phyloP scores from a whole-genome alignment of 257 asterid genomes.

The Fraxinus pennsylvanica region DNA sequence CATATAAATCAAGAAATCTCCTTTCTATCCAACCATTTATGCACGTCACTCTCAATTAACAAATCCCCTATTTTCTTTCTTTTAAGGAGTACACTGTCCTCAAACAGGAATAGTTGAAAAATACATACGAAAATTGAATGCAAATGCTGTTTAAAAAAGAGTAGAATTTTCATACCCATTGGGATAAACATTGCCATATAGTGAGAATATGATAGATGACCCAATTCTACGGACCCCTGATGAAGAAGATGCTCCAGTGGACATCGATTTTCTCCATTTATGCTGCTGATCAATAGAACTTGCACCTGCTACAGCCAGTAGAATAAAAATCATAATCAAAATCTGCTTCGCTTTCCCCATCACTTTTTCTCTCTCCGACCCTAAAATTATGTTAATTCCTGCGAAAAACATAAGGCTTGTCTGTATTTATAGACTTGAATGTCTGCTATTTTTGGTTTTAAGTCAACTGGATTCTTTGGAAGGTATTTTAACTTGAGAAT shows the following conservation, averaged over 20 bases:
- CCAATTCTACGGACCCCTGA: conserved; percentile 38
- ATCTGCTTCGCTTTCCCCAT: background rate
- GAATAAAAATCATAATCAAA: background rate
- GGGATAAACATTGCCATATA: conserved; percentile 89
- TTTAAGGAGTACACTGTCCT: background rate
- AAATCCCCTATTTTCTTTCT: background rate
- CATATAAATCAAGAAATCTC: background rate
- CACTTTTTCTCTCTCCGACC: background rate
- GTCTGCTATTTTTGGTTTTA: background rate
- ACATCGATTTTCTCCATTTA: conserved; percentile 60
- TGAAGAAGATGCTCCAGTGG: conserved; percentile 29
- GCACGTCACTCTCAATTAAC: background rate
- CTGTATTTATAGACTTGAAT: conserved; percentile 3
- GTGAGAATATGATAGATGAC: conserved; percentile 65
- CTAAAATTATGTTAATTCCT: background rate
- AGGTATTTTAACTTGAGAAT: conserved; percentile 33
- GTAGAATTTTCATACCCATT: conserved; percentile 56
- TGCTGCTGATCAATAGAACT: conserved; percentile 47
- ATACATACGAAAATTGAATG: background rate
- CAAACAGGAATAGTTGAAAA: conserved; percentile 4
- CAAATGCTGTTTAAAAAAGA: background rate
- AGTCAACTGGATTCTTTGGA: conserved; percentile 30
- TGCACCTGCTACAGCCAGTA: conserved; percentile 40
- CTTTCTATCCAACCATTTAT: background rate
- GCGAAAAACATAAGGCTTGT: background rate